Evolutionary conservation across 148 eudicot species (phyloP), one percentile per base, ranked within the genome.

Genomic region (Vaccinium vitisidaea): DNA sequence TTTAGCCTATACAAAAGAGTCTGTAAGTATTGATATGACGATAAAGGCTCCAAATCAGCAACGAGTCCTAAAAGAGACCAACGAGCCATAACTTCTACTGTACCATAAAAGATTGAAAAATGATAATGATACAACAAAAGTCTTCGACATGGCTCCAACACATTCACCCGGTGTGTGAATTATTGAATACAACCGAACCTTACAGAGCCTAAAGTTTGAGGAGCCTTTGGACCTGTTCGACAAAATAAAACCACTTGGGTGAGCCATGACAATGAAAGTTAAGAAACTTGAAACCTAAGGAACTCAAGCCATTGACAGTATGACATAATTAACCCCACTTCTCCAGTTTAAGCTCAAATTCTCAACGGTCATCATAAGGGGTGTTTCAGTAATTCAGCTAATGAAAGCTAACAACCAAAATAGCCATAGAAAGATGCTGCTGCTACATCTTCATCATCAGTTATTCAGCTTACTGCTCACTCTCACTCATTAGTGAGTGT

Each of bases 371-470:
- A 81, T 36, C 9, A 3, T 3, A 5, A 48, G 63, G 88, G 88
- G 84, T 55, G 63, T 83, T 80, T 73, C 61, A 8, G 88, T 84
- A 58, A 56, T 82, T 77, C 71, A 8, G 39, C 27, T 30, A 27
- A 16, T 16, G 71, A 46, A 23, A 59, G 46, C 53, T 16, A 69
- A 9, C 27, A 30, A 70, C 61, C 19, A 36, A 50, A n/a, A n/a
- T 58, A 50, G 32, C 53, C 14, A 54, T 21, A 71, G 50, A 75
- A 27, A 83, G 82, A 46, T 56, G 30, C 77, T 23, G 15, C 43
- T 54, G 36, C 71, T 53, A 71, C 84, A 8, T 65, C 87, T 67
- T 84, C 87, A 46, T 53, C 77, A n/a, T 59, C 84, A 54, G 54
- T 88, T 67, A 27, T 10, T 25, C 71, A 8, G 30, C 71, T 65